A percentile compares a stretch with the other conserved stretches of the same genome.
Evolutionary conservation across 2,329 filamentous ascomycete genomes (phyloP).

Genomic region (Fusarium caatingaense): DNA sequence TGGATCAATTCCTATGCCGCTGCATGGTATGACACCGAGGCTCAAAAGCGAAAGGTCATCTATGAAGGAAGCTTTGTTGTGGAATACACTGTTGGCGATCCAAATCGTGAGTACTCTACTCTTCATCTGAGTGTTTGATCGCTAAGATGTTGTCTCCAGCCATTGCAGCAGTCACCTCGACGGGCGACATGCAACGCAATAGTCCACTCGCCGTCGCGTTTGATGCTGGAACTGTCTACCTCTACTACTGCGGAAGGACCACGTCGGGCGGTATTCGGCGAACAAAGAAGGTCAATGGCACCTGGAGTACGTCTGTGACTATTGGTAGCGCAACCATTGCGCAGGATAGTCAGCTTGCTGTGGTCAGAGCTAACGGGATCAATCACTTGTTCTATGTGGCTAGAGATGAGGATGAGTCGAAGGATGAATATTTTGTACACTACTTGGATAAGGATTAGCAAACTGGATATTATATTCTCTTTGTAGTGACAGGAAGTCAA

Average conservation of each 20-base stretch:
- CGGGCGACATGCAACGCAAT: not conserved
- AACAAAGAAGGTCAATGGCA: not conserved
- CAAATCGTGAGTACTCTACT: not conserved
- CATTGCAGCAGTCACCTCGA: not conserved
- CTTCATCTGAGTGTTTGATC: no score
- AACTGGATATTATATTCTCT: no score
- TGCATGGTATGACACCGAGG: not conserved
- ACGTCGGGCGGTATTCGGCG: not conserved
- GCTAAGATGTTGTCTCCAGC: not conserved
- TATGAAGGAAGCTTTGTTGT: not conserved
- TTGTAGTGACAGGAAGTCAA: no score
- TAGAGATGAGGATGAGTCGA: not conserved
- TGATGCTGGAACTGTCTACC: not conserved
- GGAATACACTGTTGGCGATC: not conserved
- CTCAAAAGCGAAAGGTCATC: not conserved
- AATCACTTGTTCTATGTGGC: constrained; percentile 5
- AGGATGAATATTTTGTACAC: constrained; percentile 8
- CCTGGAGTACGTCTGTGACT: accelerated
- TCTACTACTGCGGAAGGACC: not conserved
- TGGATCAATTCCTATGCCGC: constrained; percentile 2
- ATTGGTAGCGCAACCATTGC: not conserved
- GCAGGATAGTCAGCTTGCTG: not conserved
- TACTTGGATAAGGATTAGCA: not conserved
- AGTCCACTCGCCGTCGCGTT: not conserved
- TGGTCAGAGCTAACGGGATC: not conserved